These are phyloP conservation scores for Phytopythium montanum DNA, from an alignment of 352 stramenopile species.

Conservation along the genomic window DNA sequence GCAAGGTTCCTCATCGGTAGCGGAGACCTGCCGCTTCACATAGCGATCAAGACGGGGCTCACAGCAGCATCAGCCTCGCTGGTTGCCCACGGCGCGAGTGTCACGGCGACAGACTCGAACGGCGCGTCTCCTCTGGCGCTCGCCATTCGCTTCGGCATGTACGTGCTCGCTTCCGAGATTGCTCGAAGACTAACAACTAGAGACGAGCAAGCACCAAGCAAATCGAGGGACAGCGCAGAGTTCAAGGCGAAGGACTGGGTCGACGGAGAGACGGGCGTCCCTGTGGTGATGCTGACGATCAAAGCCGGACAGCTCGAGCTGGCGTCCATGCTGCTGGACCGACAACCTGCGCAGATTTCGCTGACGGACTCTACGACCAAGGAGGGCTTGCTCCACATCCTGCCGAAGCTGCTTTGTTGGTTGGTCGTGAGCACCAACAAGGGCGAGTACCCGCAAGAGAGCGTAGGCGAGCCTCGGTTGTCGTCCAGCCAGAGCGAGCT, in stretches of 20 bases:
- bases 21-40: slow-evolving; percentile 44
- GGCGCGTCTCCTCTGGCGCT: slow-evolving; percentile 39
- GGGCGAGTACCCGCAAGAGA: slow-evolving; percentile 7
- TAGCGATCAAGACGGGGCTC: slow-evolving; percentile 55
- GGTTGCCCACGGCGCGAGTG: slow-evolving; percentile 40
- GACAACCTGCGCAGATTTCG: slow-evolving; percentile 16
- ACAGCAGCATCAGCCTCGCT: slow-evolving; percentile 35
- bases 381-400: slow-evolving; percentile 39
- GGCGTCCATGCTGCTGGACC: slow-evolving; percentile 48
- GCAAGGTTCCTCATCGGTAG: slow-evolving; percentile 8
- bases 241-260: slow-evolving; percentile 27
- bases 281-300: slow-evolving; percentile 41
- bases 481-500: background rate
- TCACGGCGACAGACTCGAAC: slow-evolving; percentile 34
- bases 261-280: slow-evolving; percentile 41
- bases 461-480: background rate
- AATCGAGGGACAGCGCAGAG: background rate
- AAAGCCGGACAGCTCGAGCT: slow-evolving; percentile 62
- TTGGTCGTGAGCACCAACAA: slow-evolving; percentile 19
- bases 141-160: slow-evolving; percentile 60
- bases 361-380: slow-evolving; percentile 16
- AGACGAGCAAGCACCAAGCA: background rate
- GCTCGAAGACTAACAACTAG: slow-evolving; percentile 1
- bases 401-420: slow-evolving; percentile 42
- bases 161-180: slow-evolving; percentile 32